Evolutionary conservation across 768 basidiomycete genomes (phyloP).

Genomic region (Lentinus brumalis): DNA sequence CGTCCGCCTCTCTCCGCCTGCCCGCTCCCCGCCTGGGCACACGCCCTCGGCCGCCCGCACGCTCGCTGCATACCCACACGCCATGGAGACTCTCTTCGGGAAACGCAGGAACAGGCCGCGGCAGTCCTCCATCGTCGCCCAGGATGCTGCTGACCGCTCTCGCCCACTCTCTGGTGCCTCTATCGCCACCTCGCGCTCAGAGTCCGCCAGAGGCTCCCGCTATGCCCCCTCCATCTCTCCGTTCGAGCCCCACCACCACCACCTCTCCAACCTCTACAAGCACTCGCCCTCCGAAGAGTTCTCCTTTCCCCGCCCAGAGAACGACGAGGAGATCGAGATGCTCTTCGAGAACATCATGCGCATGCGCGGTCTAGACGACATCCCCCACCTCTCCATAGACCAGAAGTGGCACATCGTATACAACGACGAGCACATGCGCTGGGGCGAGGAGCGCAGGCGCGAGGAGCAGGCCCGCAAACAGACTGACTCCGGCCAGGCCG

Average conservation of each 20-base stretch:
- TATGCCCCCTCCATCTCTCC: constrained; percentile 60
- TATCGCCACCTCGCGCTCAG: constrained; percentile 51
- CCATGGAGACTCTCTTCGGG: constrained; percentile 40
- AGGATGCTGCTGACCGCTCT: constrained; percentile 33
- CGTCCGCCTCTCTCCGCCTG: constrained; percentile 2
- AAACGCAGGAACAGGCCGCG: constrained; percentile 39
- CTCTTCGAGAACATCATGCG: constrained; percentile 79
- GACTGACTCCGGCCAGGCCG: constrained; percentile 56
- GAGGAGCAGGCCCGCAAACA: constrained; percentile 64
- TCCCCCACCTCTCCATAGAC: constrained; percentile 64
- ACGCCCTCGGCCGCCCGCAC: background rate
- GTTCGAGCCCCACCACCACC: constrained; percentile 55
- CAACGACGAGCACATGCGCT: constrained; percentile 78
- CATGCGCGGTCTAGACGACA: constrained; percentile 63
- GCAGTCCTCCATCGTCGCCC: constrained; percentile 33
- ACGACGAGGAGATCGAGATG: constrained; percentile 74
- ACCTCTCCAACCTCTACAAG: constrained; percentile 47
- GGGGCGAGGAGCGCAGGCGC: constrained; percentile 70
- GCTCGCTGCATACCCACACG: constrained; percentile 1
- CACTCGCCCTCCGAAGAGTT: constrained; percentile 56
- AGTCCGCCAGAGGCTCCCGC: constrained; percentile 59
- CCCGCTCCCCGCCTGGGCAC: background rate
- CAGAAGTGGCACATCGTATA: constrained; percentile 94
- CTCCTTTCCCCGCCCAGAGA: constrained; percentile 73
- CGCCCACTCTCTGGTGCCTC: constrained; percentile 39